A percentile compares a stretch with the other conserved stretches of the same genome.
These are phyloP conservation scores for Globisporangium ultimum DNA, from an alignment of 352 stramenopile genomes.

Conservation along the genomic window DNA sequence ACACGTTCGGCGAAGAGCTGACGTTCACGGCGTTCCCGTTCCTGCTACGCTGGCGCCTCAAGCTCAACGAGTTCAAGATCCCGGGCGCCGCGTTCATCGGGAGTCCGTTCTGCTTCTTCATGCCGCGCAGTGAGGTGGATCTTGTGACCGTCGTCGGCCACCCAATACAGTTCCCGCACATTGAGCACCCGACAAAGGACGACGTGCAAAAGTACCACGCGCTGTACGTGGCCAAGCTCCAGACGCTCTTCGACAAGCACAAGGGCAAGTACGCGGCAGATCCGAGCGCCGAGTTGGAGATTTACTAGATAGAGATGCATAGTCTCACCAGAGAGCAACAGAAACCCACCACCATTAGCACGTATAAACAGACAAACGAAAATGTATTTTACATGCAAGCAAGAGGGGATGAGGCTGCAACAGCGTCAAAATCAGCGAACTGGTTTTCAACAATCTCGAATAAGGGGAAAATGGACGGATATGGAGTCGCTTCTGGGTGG, in stretches of 20 bases:
- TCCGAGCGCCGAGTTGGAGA: constrained; percentile 42
- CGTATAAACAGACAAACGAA: not conserved
- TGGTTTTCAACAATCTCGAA: not conserved
- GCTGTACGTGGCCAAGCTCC: constrained; percentile 82
- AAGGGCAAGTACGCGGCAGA: constrained; percentile 77
- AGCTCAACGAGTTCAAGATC: constrained; percentile 78
- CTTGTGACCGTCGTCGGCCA: constrained; percentile 88
- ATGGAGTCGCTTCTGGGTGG: not conserved
- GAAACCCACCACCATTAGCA: not conserved
- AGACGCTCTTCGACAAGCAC: constrained; percentile 86
- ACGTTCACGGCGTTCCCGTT: constrained; percentile 86
- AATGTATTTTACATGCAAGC: not conserved
- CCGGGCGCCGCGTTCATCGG: constrained; percentile 80
- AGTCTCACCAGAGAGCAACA: not conserved
- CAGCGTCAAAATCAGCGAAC: not conserved
- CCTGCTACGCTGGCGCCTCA: constrained; percentile 63
- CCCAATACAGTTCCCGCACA: constrained; percentile 77
- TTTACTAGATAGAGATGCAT: constrained; percentile 29
- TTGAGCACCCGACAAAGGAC: constrained; percentile 82
- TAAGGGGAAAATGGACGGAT: no score
- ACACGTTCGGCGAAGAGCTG: constrained; percentile 89
- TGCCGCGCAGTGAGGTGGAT: constrained; percentile 68
- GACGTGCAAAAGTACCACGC: constrained; percentile 88
- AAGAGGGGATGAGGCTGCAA: not conserved
- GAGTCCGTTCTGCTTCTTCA: constrained; percentile 62